These are phyloP conservation scores for Ogataea thermomethanolica DNA, from an alignment of 805 yeast species.

Conservation along the genomic window DNA sequence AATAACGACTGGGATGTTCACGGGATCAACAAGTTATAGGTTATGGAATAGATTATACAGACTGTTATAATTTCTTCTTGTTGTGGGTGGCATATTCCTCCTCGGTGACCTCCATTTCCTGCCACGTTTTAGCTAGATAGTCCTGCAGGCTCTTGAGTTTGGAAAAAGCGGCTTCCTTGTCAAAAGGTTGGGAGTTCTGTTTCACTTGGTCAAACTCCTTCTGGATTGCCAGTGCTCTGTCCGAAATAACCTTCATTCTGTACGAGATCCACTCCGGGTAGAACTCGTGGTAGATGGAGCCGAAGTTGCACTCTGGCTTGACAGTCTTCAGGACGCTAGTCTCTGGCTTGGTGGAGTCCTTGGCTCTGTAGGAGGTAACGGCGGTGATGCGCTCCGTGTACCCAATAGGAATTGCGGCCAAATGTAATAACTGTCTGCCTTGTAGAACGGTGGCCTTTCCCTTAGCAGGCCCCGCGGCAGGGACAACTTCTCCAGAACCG, in stretches of 20 bases:
- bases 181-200: conserved; percentile 31
- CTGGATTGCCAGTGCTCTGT: conserved; percentile 32
- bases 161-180: conserved; percentile 35
- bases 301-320: conserved; percentile 37
- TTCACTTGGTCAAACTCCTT: conserved; percentile 22
- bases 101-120: conserved; percentile 33
- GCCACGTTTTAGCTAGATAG: conserved; percentile 30
- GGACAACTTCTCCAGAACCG: conserved; percentile 37
- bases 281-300: conserved; percentile 37
- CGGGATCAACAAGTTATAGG: conserved; percentile 2
- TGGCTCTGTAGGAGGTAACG: conserved; percentile 42
- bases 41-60: conserved; percentile 7
- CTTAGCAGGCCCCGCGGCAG: conserved; percentile 40
- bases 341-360: conserved; percentile 35
- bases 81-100: conserved; percentile 24
- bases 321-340: conserved; percentile 40
- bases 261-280: conserved; percentile 40
- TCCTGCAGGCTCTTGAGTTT: conserved; percentile 30
- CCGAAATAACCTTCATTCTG: conserved; percentile 35
- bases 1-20: background rate
- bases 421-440: conserved; percentile 44
- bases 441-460: conserved; percentile 51
- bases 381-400: conserved; percentile 41
- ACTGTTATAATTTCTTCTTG: background rate
- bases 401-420: conserved; percentile 45